Evolutionary conservation across 345 rosid species (phyloP).

Genomic region (Streptanthus diversifolius): DNA sequence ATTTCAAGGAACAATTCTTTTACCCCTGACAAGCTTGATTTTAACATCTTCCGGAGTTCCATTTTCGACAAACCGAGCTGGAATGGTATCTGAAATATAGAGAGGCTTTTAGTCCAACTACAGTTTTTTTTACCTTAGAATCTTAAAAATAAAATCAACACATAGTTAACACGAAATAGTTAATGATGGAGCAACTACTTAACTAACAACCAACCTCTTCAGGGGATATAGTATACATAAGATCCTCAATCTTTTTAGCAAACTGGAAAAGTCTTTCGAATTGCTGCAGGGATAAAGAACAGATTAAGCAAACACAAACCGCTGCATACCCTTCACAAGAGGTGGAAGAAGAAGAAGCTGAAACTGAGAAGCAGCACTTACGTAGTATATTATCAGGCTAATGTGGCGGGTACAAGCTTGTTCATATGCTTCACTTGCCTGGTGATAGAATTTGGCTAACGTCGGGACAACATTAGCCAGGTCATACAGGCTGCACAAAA

Average conservation of each 20-base stretch:
- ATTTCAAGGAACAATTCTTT: conserved; percentile 12
- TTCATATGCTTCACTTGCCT: conserved; percentile 98
- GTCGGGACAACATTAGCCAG: conserved; percentile 95
- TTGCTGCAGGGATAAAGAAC: conserved; percentile 56
- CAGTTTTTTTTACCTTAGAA: neutral
- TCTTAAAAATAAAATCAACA: neutral
- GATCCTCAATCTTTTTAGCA: conserved; percentile 84
- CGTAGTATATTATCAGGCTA: conserved; percentile 90
- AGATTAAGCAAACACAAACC: conserved; percentile 4
- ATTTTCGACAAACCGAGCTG: conserved; percentile 83
- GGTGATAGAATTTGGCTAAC: conserved; percentile 97
- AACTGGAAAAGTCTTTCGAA: conserved; percentile 93
- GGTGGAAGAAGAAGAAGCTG: neutral
- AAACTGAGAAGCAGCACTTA: conserved; percentile 41
- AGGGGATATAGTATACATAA: conserved; percentile 88
- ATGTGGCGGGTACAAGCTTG: conserved; percentile 97
- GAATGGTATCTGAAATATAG: conserved; percentile 72
- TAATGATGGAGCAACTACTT: neutral
- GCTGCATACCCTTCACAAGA: neutral
- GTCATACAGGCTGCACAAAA: conserved; percentile 79
- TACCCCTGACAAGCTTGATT: conserved; percentile 88
- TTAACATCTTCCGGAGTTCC: conserved; percentile 85
- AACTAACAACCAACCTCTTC: conserved; percentile 72
- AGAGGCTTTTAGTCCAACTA: neutral
- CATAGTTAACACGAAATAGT: neutral